Evolutionary conservation across 2,329 filamentous ascomycete genomes (phyloP), one percentile per base, ranked within the genome.

Genomic region (Stagonosporopsis cucurbitacearum): DNA sequence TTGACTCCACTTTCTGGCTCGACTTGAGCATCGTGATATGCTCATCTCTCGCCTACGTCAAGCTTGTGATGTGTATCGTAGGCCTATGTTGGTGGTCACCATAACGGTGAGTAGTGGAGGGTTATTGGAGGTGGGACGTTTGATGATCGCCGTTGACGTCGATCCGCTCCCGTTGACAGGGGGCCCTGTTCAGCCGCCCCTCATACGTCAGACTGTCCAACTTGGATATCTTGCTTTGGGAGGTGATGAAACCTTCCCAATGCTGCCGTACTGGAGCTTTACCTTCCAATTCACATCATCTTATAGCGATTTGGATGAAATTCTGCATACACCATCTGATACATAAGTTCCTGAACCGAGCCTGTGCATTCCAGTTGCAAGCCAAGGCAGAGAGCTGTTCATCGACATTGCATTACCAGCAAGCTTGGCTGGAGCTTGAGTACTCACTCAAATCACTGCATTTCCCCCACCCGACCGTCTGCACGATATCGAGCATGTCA

Each of bases 151-250:
- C 57, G 57, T 59, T 57, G 44, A 58, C 61, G 65, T 59, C 42
- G 60, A 65, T 64, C 52, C 65, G 40, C 50, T 60, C 46, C 58
- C 48, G 44, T 25, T 47, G 55, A 47, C 59, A 62, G 47, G 59
- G 55, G 54, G 37, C 63, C 66, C 57, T 64, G 66, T 52, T 55
- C 32, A 50, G 51, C 55, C 61, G 62, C 62, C 64, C 68, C 68
- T 70, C 65, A 67, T 74, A 74, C 71, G 71, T 74, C 72, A 75
- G 64, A 43, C 45, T 61, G 64, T 66, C 62, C 67, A 62, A 72
- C 66, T 59, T 67, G 55, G 50, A 72, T 52, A 69, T 64, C 68
- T 66, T 71, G 66, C 59, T 70, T 70, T 51, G 43, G 36, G n/a
- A n/a, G 28, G 28, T 40, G 13, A 15, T 28, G 20, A 11, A 23